Evolutionary conservation across 345 rosid species (phyloP).

Genomic region (Citrus hindsii): DNA sequence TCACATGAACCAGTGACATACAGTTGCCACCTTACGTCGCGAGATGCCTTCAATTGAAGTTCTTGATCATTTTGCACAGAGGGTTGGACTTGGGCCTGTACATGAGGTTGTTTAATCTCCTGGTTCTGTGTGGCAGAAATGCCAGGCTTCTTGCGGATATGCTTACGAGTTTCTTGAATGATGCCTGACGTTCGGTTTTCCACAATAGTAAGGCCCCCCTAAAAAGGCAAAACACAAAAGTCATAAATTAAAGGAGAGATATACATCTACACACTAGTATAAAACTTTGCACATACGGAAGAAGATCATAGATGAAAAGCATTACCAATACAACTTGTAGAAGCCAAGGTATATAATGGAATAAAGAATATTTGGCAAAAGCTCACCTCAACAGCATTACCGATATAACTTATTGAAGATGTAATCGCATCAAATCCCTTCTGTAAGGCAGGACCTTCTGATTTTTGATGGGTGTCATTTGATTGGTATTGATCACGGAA

Average conservation of each 20-base stretch:
- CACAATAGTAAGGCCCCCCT: constrained; percentile 84
- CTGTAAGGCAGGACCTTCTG: constrained; percentile 56
- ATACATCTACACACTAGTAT: background rate
- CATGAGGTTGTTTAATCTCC: constrained; percentile 31
- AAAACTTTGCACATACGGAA: background rate
- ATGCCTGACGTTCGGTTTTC: constrained; percentile 83
- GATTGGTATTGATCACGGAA: constrained; percentile 25
- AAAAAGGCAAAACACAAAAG: constrained; percentile 16
- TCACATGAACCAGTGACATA: constrained; percentile 41
- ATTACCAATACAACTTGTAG: background rate
- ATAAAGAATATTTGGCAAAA: background rate
- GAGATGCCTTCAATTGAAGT: constrained; percentile 96
- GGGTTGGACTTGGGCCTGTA: constrained; percentile 31
- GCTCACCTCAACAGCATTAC: constrained; percentile 77
- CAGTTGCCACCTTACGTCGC: constrained; percentile 98
- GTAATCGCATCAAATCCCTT: constrained; percentile 66
- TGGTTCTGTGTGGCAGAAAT: constrained; percentile 35
- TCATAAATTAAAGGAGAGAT: constrained; percentile 3
- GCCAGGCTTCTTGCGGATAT: constrained; percentile 58
- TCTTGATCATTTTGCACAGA: constrained; percentile 63
- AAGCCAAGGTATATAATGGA: background rate
- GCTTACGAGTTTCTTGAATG: constrained; percentile 81
- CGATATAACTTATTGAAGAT: constrained; percentile 71
- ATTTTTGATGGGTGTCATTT: constrained; percentile 27
- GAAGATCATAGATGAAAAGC: background rate